These are phyloP conservation scores for Metrosideros polymorpha DNA, from an alignment of 441 rosid species.

Conservation along the genomic window DNA sequence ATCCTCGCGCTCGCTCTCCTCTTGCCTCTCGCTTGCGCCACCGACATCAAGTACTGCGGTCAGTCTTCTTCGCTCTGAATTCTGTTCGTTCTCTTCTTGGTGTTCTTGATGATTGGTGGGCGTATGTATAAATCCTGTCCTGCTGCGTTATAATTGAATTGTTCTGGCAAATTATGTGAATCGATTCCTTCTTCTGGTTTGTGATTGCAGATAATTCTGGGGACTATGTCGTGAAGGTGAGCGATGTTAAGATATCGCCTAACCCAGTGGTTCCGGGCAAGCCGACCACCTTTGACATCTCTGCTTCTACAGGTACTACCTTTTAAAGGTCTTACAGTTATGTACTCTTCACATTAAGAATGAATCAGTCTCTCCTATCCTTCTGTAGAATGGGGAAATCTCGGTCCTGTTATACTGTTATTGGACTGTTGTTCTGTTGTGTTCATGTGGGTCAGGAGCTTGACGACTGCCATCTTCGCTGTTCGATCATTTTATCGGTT, in stretches of 20 bases:
- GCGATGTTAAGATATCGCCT: conserved; percentile 30
- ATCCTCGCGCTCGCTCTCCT: conserved; percentile 14
- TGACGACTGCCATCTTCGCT: background rate
- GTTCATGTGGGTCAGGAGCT: background rate
- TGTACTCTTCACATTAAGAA: background rate
- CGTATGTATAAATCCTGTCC: background rate
- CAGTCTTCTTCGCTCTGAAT: background rate
- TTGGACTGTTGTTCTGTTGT: background rate
- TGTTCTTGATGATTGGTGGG: background rate
- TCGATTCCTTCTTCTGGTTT: background rate
- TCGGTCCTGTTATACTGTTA: background rate
- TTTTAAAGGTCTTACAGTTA: background rate
- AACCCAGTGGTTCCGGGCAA: conserved; percentile 29
- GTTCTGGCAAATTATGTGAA: background rate
- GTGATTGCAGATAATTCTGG: conserved; percentile 24
- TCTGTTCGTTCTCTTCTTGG: background rate
- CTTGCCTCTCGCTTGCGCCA: conserved; percentile 18
- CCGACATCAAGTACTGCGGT: conserved; percentile 29
- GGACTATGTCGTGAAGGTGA: conserved; percentile 27
- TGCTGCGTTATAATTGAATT: background rate
- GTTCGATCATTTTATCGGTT: background rate
- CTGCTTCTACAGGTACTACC: conserved; percentile 32
- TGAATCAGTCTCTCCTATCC: background rate
- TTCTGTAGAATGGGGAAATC: background rate
- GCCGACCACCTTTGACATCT: conserved; percentile 36